Base-by-base conservation (phyloP, 164 flowering plant genomes). In the Liquidambar formosana region DNA sequence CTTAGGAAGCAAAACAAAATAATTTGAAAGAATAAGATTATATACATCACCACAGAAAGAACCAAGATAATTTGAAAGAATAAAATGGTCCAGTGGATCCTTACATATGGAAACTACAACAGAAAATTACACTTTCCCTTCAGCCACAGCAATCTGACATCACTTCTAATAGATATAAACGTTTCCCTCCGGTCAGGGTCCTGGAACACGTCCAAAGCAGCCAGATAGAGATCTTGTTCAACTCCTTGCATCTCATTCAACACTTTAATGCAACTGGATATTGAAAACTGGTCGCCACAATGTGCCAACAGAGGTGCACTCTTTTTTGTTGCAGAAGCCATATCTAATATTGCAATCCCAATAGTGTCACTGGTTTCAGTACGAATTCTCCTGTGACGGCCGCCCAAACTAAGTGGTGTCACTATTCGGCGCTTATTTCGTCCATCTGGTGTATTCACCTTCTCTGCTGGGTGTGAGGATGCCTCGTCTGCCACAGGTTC, bases 181-280 rank as follows among this genome's bases (percentile, higher is more conserved):
- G 63, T 60, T 33, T 60, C 61, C 63, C 47, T 38, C 11, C 22
- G 21, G 45, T 60, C 14, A 2, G 63, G 63, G 45, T 60, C 63
- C 14, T 60, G 63, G 45, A 60, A 60, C 46, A 60, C 19, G 33
- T 60, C 63, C 63, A 60, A 60, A 28, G 63, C 63, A 18, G 44
- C 21, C 45, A 60, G 26, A n/a, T 60, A 60, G 46, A 60, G 63
- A 60, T 33, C 63, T 9, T 60, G 45, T 16, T 60, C 63, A 33
- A 60, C 12, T 28, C 45, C 63, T 60, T 60, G 45, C 46, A 60
- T 25, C 63, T n/a, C 46, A n/a, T 60, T 60, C 46, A 60, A 38
- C 26, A 60, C 63, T 16, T 60, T 60, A 18, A 60, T 28, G 43
- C 63, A 60, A 60, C 22, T 60, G 63, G 46, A 60, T 60, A 60